phyloP scores from a whole-genome alignment of 192 early-diverging fungal genomes.

The Chytriomyces sp. region DNA sequence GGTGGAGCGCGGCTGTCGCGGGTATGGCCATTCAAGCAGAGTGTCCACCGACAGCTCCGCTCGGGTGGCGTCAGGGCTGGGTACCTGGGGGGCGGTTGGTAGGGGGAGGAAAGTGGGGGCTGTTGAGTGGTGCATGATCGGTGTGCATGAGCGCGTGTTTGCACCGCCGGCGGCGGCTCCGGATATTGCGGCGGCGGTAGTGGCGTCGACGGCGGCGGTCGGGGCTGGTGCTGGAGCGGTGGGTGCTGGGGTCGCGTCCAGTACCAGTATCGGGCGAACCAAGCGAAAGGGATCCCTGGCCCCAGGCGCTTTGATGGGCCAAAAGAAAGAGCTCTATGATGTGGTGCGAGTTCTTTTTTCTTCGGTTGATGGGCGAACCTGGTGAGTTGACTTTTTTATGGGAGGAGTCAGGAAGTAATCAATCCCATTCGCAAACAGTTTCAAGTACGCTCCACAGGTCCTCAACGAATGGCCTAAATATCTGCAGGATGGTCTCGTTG shows the following conservation, averaged over 20 bases:
- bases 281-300: background rate
- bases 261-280: background rate
- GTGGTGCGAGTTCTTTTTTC: slow-evolving; percentile 57
- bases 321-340: slow-evolving; percentile 32
- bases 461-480: slow-evolving; percentile 52
- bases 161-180: background rate
- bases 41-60: background rate
- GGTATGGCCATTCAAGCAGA: background rate
- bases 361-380: slow-evolving; percentile 54
- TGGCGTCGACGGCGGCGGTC: slow-evolving; percentile 27
- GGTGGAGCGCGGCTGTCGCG: slow-evolving; percentile 52
- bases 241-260: background rate
- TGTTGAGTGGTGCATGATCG: slow-evolving; percentile 40
- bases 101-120: slow-evolving; percentile 46
- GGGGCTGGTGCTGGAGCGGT: slow-evolving; percentile 32
- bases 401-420: too few relatives aligned
- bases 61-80: background rate
- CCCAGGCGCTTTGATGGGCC: background rate
- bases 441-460: slow-evolving; percentile 57
- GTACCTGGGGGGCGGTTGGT: background rate
- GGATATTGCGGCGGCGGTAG: background rate
- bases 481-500: slow-evolving; percentile 28
- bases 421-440: slow-evolving; percentile 41
- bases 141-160: slow-evolving; percentile 3
- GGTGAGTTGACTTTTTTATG: slow-evolving; percentile 40